phyloP scores from a whole-genome alignment of 2,329 filamentous ascomycete genomes.

The Hypoxylon sp. region DNA sequence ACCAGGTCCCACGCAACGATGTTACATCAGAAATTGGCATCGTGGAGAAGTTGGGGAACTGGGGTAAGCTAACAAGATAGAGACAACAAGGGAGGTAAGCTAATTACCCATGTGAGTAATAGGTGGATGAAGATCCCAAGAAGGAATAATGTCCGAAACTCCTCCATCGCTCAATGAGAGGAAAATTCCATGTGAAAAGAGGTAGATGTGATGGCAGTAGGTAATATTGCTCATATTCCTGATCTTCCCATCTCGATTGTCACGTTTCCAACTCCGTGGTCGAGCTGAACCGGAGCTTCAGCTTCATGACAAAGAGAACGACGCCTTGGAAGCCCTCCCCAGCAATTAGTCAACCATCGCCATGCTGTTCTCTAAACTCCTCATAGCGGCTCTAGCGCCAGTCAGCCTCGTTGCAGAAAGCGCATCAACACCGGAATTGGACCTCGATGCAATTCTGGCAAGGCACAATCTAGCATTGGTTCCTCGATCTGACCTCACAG shows the following conservation, averaged over 20 bases:
- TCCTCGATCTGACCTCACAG: constrained; percentile 63
- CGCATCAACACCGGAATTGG: constrained; percentile 53
- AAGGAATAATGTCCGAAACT: constrained; percentile 41
- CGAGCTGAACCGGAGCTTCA: constrained; percentile 46
- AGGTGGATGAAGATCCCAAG: constrained; percentile 35
- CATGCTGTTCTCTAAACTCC: constrained; percentile 58
- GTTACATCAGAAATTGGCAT: constrained; percentile 23
- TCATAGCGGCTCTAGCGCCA: constrained; percentile 56
- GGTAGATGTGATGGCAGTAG: constrained; percentile 20
- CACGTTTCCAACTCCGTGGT: constrained; percentile 32
- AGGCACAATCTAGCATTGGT: constrained; percentile 63
- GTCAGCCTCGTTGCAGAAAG: constrained; percentile 53
- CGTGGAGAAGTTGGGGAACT: constrained; percentile 46
- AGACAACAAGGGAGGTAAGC: constrained; percentile 26
- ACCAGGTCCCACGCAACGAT: constrained; percentile 19
- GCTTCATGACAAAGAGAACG: constrained; percentile 41
- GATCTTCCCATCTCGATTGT: constrained; percentile 34
- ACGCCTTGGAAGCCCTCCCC: constrained; percentile 31
- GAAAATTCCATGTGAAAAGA: constrained; percentile 38
- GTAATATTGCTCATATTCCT: constrained; percentile 41
- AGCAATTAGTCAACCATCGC: constrained; percentile 41
- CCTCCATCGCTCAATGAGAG: constrained; percentile 7
- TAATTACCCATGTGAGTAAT: constrained; percentile 41
- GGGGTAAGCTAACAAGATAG: constrained; percentile 34
- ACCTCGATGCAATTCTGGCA: constrained; percentile 59